Evolutionary conservation across 2,329 filamentous ascomycete genomes (phyloP).

Genomic region (Rhynchosporium agropyri): DNA sequence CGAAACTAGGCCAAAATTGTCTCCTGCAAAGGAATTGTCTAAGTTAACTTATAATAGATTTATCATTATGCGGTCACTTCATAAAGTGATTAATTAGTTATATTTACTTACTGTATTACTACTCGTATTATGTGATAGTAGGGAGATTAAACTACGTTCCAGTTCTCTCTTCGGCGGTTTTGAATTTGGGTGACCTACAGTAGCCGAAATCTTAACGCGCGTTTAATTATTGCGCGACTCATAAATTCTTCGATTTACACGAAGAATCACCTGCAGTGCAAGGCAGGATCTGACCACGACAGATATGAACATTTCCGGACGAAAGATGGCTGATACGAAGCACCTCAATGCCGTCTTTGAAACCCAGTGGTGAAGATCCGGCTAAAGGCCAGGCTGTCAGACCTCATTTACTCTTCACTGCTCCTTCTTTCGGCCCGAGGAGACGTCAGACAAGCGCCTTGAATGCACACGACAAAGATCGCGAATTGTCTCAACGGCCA

Average conservation of each 20-base stretch:
- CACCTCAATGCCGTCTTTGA: constrained; percentile 30
- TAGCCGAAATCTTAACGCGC: constrained; percentile 10
- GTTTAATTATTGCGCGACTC: neutral
- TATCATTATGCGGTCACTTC: too few relatives aligned
- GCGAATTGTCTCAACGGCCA: constrained; percentile 31
- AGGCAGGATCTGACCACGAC: neutral
- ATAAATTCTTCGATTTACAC: too few relatives aligned
- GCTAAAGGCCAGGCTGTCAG: constrained; percentile 3
- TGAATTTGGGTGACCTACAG: neutral
- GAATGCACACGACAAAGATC: constrained; percentile 20
- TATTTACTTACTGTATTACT: too few relatives aligned
- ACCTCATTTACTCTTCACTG: constrained; percentile 29
- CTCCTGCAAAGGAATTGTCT: too few relatives aligned
- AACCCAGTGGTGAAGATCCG: constrained; percentile 22
- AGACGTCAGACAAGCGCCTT: constrained; percentile 19
- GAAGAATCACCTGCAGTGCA: neutral
- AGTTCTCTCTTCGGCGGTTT: too few relatives aligned
- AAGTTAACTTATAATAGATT: too few relatives aligned
- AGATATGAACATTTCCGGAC: neutral
- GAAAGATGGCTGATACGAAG: constrained; percentile 7
- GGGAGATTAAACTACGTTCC: too few relatives aligned
- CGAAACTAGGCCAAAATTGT: too few relatives aligned
- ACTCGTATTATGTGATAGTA: too few relatives aligned
- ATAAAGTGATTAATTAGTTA: too few relatives aligned
- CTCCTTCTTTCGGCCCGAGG: constrained; percentile 23